Conservation (phyloP, 306 rosid species). For the Trifolium subterraneum region DNA sequence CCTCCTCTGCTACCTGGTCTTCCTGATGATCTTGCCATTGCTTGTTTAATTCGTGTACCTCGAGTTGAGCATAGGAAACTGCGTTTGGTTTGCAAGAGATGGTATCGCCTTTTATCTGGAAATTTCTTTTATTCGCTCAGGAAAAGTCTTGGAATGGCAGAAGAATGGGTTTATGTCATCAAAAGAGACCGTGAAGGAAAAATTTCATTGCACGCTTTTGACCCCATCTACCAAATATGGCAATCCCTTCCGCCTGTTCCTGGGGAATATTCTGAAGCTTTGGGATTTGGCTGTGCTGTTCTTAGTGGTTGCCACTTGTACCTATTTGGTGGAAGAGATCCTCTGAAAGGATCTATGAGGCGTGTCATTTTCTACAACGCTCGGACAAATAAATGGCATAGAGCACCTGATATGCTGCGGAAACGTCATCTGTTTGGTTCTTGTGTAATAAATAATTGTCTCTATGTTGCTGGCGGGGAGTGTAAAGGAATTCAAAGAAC, state of each 20-base stretch:
- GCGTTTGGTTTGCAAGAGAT: conserved; percentile 94
- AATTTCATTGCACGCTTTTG: conserved; percentile 97
- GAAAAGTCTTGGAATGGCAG: conserved; percentile 98
- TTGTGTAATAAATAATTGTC: conserved; percentile 95
- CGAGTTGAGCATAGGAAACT: conserved; percentile 89
- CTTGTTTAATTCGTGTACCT: conserved; percentile 95
- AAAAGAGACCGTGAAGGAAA: conserved; percentile 96
- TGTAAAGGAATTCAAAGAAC: conserved; percentile 98
- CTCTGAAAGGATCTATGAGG: conserved; percentile 88
- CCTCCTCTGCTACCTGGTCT: conserved; percentile 98
- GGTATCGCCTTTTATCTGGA: conserved; percentile 91
- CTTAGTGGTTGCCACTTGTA: conserved; percentile 98
- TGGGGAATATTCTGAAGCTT: conserved; percentile 88
- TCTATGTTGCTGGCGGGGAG: conserved; percentile 98
- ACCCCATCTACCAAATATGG: conserved; percentile 96
- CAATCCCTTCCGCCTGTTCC: conserved; percentile 99
- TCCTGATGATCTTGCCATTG: conserved; percentile 99
- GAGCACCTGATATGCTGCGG: conserved; percentile 98
- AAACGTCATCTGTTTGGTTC: conserved; percentile 94
- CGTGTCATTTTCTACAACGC: conserved; percentile 96
- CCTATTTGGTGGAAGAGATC: conserved; percentile 97
- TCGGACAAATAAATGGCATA: conserved; percentile 95
- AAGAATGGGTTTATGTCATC: conserved; percentile 98
- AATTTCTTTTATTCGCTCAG: conserved; percentile 94
- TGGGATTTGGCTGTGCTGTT: conserved; percentile 98